Percentiles rank a stretch among this genome's conserved stretches.
phyloP scores from a whole-genome alignment of 2,329 filamentous ascomycete genomes.

The Helotiales sp. region DNA sequence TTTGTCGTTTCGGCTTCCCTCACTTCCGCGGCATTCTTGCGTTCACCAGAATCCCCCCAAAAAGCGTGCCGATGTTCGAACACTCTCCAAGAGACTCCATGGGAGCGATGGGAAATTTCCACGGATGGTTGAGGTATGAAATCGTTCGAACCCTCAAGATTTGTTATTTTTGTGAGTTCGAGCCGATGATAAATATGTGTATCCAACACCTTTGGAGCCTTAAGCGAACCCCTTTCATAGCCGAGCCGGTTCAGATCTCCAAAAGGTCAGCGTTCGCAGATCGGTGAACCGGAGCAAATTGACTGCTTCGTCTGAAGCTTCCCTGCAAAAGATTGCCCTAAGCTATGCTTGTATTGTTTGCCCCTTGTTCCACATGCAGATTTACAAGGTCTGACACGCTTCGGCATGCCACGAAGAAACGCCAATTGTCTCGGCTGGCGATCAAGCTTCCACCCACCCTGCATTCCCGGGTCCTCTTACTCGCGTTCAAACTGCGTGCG shows the following conservation, averaged over 20 bases:
- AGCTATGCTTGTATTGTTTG: neutral
- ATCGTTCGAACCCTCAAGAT: too few species aligned
- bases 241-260: neutral
- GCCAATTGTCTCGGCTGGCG: conserved; percentile 8
- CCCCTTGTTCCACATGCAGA: neutral
- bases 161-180: too few species aligned
- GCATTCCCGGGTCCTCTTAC: neutral
- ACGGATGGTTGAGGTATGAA: too few species aligned
- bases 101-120: too few species aligned
- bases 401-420: conserved; percentile 17
- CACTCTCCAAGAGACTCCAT: too few species aligned
- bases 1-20: neutral
- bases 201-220: neutral
- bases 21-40: neutral
- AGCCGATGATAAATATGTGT: too few species aligned
- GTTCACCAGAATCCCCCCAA: too few species aligned
- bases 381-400: conserved; percentile 8
- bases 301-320: neutral
- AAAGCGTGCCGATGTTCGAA: too few species aligned
- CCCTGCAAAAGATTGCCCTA: neutral
- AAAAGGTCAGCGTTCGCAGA: neutral
- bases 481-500: neutral
- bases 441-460: conserved; percentile 8
- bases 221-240: neutral
- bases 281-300: neutral